Evolutionary conservation across 768 basidiomycete species (phyloP).

Genomic region (Pisolithus marmoratus): DNA sequence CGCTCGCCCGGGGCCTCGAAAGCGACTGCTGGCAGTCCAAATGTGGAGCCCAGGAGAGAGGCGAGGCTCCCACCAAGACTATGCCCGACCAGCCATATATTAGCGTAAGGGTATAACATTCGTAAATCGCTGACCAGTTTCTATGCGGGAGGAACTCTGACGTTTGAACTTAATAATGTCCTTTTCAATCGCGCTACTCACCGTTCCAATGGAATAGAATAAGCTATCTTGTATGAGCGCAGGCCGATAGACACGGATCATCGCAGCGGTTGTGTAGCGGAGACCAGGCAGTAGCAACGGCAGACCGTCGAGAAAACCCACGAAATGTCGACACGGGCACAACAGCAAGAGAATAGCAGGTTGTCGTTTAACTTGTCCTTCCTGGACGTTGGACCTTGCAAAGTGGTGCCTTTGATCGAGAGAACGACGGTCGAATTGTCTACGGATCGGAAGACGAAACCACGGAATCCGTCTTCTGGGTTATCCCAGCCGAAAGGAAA

Average conservation of each 20-base stretch:
- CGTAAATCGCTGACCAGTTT: slow-evolving; percentile 55
- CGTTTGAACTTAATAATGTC: background rate
- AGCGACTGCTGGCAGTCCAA: slow-evolving; percentile 58
- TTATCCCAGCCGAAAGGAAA: slow-evolving; percentile 79
- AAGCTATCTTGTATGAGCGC: slow-evolving; percentile 84
- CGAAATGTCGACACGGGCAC: slow-evolving; percentile 81
- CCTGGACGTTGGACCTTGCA: slow-evolving; percentile 80
- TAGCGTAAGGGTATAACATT: slow-evolving; percentile 49
- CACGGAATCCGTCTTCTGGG: slow-evolving; percentile 70
- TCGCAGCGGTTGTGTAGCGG: slow-evolving; percentile 67
- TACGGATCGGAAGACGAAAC: slow-evolving; percentile 78
- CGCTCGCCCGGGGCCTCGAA: slow-evolving; percentile 65
- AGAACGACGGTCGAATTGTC: slow-evolving; percentile 82
- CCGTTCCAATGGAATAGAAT: slow-evolving; percentile 88
- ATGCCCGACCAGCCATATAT: slow-evolving; percentile 59
- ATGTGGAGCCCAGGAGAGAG: slow-evolving; percentile 56
- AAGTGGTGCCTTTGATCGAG: slow-evolving; percentile 86
- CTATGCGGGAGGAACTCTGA: slow-evolving; percentile 22
- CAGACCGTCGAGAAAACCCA: slow-evolving; percentile 87
- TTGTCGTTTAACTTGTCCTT: slow-evolving; percentile 95
- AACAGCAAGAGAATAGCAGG: slow-evolving; percentile 87
- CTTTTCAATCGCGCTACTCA: slow-evolving; percentile 33
- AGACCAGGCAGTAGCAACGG: slow-evolving; percentile 59
- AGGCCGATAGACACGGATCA: slow-evolving; percentile 70
- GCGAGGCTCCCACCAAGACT: slow-evolving; percentile 63